Percentiles rank a stretch among this genome's conserved stretches.
These are phyloP conservation scores for Linanthus parryae DNA, from an alignment of 148 eudicot species.

Conservation along the genomic window DNA sequence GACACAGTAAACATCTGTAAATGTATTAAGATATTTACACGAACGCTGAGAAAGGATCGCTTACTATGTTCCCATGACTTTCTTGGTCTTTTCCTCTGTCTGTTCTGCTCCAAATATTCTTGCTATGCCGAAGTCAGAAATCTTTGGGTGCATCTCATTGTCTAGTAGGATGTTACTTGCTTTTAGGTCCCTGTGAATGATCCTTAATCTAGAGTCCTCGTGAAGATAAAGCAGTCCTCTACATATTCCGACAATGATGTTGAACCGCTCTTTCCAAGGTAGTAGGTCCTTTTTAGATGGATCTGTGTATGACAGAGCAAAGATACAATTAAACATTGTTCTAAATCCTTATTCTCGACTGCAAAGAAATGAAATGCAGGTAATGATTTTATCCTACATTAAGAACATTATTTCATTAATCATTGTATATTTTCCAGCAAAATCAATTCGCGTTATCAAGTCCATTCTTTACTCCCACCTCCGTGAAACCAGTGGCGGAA, in stretches of 20 bases:
- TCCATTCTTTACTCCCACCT: too few species aligned
- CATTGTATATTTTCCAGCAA: too few species aligned
- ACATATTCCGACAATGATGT: conserved; percentile 24
- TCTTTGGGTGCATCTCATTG: conserved; percentile 26
- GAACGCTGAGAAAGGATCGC: not conserved
- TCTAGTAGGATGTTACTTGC: conserved; percentile 32
- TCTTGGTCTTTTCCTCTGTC: conserved; percentile 17
- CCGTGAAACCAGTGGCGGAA: too few species aligned
- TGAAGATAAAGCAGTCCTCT: conserved; percentile 33
- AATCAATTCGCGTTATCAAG: too few species aligned
- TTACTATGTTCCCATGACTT: conserved; percentile 29
- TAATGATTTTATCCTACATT: too few species aligned
- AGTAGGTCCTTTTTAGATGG: conserved; percentile 12
- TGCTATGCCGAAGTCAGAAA: conserved; percentile 36
- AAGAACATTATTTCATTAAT: too few species aligned
- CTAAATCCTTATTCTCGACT: not conserved
- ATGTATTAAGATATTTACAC: not conserved
- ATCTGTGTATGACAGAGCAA: conserved; percentile 16
- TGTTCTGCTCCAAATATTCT: conserved; percentile 28
- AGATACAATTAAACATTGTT: not conserved
- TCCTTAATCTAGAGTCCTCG: conserved; percentile 31
- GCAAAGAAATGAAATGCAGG: not conserved
- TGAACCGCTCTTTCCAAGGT: conserved; percentile 22
- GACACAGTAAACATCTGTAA: not conserved
- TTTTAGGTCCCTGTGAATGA: conserved; percentile 34